phyloP scores from a whole-genome alignment of 306 rosid species.

The Cucumis hystrix region DNA sequence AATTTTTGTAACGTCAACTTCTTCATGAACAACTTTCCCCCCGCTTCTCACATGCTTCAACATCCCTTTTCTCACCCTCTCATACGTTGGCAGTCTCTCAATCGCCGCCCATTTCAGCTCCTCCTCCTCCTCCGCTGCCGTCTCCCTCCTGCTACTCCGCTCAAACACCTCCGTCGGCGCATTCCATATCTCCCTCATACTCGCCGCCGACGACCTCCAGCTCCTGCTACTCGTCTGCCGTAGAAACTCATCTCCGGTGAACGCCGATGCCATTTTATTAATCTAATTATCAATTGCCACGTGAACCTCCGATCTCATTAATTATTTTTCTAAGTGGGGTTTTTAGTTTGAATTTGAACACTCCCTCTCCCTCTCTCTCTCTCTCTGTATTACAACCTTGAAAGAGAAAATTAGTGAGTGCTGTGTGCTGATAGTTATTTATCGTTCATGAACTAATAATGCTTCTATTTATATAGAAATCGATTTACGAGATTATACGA shows the following conservation, averaged over 20 bases:
- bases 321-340: not conserved
- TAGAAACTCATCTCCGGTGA: conserved; percentile 24
- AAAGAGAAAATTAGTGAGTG: no score
- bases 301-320: not conserved
- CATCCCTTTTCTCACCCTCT: conserved; percentile 53
- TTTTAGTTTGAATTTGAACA: not conserved
- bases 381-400: no score
- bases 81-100: conserved; percentile 62
- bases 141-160: conserved; percentile 18
- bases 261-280: conserved; percentile 22
- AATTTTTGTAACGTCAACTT: conserved; percentile 52
- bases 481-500: no score
- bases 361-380: not conserved
- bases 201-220: conserved; percentile 25
- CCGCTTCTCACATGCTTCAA: conserved; percentile 33
- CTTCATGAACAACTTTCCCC: conserved; percentile 32
- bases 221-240: conserved; percentile 31
- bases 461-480: no score
- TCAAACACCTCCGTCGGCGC: conserved; percentile 46
- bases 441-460: no score
- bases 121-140: conserved; percentile 34
- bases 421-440: no score
- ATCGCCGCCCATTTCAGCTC: conserved; percentile 74
- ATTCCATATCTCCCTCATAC: conserved; percentile 48
- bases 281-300: not conserved